Conservation (phyloP, 2,329 filamentous ascomycete species). For the Penicillium capsulatum region DNA sequence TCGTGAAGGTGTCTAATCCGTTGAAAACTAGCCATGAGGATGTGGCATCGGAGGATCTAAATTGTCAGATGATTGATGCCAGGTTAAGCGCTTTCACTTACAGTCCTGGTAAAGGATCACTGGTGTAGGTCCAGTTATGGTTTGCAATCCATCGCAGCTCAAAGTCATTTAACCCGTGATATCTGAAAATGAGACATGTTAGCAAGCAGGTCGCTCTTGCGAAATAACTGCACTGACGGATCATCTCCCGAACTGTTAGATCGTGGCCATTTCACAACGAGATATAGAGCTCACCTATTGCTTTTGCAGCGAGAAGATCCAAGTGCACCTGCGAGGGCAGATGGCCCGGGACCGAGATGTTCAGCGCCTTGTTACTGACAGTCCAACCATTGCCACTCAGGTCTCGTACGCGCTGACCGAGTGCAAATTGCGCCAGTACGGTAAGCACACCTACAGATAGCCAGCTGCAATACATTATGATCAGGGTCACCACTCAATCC, state of each 20-base stretch:
- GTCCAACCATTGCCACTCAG: conserved; percentile 45
- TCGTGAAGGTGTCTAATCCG: conserved; percentile 59
- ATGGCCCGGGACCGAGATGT: conserved; percentile 52
- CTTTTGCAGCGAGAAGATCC: conserved; percentile 51
- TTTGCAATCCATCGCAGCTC: conserved; percentile 57
- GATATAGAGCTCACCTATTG: conserved; percentile 47
- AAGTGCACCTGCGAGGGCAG: conserved; percentile 59
- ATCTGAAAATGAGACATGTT: conserved; percentile 24
- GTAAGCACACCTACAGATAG: conserved; percentile 18
- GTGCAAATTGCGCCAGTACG: conserved; percentile 9
- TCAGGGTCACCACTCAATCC: background rate
- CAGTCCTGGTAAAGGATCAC: conserved; percentile 43
- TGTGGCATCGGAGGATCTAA: conserved; percentile 28
- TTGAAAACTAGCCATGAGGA: conserved; percentile 58
- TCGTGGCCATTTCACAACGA: background rate
- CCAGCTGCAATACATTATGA: too few species aligned
- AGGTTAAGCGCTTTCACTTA: too few species aligned
- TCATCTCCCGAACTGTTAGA: conserved; percentile 25
- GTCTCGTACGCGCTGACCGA: conserved; percentile 37
- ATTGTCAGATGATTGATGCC: too few species aligned
- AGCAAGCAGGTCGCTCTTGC: conserved; percentile 5
- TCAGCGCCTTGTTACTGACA: conserved; percentile 43
- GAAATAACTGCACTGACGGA: conserved; percentile 25
- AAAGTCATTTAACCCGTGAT: conserved; percentile 57
- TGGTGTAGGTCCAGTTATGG: conserved; percentile 59